These are phyloP conservation scores for Cercophora scortea DNA, from an alignment of 495 filamentous ascomycete genomes.

Conservation along the genomic window DNA sequence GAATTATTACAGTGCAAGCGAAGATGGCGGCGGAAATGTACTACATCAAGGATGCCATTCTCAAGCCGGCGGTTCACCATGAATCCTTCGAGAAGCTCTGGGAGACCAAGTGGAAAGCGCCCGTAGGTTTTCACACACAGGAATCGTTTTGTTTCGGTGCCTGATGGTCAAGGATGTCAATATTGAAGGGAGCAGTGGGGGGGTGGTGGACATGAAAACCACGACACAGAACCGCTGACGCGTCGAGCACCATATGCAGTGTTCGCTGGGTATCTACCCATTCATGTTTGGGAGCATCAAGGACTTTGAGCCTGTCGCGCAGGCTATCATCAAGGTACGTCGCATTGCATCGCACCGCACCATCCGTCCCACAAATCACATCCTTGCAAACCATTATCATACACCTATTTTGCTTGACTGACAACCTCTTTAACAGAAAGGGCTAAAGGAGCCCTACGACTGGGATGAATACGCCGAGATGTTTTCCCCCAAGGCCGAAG, in stretches of 20 bases:
- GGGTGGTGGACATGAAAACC: no score
- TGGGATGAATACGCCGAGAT: constrained; percentile 55
- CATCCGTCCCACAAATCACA: neutral
- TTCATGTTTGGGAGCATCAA: constrained; percentile 59
- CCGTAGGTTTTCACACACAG: constrained; percentile 28
- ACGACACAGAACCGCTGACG: no score
- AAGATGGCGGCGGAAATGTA: neutral
- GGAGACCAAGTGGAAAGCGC: constrained; percentile 68
- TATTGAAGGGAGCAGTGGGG: neutral
- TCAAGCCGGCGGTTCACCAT: constrained; percentile 40
- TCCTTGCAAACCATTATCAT: no score
- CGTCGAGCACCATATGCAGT: neutral
- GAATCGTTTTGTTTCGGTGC: neutral
- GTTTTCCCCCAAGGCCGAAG: constrained; percentile 52
- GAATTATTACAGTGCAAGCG: no score
- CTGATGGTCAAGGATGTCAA: neutral
- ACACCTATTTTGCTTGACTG: no score
- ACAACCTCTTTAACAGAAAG: constrained; percentile 15
- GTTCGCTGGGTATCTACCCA: constrained; percentile 57
- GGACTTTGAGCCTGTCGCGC: constrained; percentile 61
- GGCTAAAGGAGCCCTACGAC: constrained; percentile 28
- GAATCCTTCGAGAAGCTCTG: constrained; percentile 60
- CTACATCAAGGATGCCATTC: constrained; percentile 12
- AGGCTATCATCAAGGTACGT: constrained; percentile 45
- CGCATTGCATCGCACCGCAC: neutral